These are phyloP conservation scores for Xylaria sp. DNA, from an alignment of 2,329 filamentous ascomycete species.

Conservation along the genomic window DNA sequence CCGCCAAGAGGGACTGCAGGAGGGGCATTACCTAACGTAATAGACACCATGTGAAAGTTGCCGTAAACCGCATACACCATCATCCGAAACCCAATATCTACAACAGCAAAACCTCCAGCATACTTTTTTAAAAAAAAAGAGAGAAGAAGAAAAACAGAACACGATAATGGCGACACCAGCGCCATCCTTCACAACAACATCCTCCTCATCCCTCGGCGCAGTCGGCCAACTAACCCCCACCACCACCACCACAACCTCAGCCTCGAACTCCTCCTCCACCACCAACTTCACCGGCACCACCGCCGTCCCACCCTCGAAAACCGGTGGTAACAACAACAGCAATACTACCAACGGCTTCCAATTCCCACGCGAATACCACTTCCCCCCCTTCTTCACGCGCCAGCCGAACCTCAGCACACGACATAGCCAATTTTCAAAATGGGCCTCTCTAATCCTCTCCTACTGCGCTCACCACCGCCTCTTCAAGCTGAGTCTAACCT, in stretches of 20 bases:
- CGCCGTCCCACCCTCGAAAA: no score
- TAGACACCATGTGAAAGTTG: background rate
- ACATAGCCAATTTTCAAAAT: conserved; percentile 82
- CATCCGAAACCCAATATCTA: background rate
- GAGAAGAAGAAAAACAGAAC: background rate
- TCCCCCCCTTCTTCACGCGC: conserved; percentile 87
- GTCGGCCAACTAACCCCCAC: conserved; percentile 18
- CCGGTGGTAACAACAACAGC: conserved; percentile 2
- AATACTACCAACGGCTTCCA: conserved; percentile 52
- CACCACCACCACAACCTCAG: background rate
- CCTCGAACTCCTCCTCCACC: no score
- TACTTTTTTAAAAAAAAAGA: background rate
- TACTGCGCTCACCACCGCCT: conserved; percentile 84
- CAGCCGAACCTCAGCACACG: conserved; percentile 80
- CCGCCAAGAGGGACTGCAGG: background rate
- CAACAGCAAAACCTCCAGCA: background rate
- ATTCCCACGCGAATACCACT: conserved; percentile 75
- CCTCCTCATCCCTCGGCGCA: conserved; percentile 21
- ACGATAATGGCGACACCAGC: conserved; percentile 29
- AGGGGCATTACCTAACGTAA: conserved; percentile 1
- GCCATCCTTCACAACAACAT: conserved; percentile 27
- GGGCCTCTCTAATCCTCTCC: conserved; percentile 84
- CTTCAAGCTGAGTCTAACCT: conserved; percentile 73
- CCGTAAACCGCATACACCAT: background rate
- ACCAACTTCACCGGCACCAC: no score